Percentiles rank a stretch among this genome's conserved stretches.
phyloP scores from a whole-genome alignment of 306 rosid species.

The Prunus mira region DNA sequence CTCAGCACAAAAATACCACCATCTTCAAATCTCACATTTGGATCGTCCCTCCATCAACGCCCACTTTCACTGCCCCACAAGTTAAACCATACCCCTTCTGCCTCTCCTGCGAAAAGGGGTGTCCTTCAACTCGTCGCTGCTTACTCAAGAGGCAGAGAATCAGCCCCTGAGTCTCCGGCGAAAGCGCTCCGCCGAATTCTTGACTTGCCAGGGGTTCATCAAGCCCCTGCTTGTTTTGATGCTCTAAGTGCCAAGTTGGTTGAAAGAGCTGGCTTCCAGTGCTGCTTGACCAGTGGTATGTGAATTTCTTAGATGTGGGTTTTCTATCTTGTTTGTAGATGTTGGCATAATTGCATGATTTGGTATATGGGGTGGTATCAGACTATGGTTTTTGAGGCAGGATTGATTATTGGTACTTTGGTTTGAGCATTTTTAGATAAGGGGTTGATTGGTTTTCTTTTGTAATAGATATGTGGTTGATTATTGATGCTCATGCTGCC shows the following conservation, averaged over 20 bases:
- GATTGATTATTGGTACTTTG: neutral
- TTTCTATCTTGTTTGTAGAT: neutral
- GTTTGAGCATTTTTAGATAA: neutral
- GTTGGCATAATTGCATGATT: neutral
- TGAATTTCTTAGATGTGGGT: neutral
- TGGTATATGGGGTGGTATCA: neutral
- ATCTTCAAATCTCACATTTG: slow-evolving; percentile 8
- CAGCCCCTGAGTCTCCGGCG: slow-evolving; percentile 26
- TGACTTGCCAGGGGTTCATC: slow-evolving; percentile 63
- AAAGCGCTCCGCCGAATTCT: slow-evolving; percentile 60
- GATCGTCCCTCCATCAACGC: neutral
- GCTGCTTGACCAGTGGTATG: slow-evolving; percentile 79
- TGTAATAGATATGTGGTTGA: too few relatives aligned
- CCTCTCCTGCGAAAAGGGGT: neutral
- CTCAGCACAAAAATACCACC: neutral
- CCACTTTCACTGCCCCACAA: slow-evolving; percentile 12
- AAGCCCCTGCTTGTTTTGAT: slow-evolving; percentile 84
- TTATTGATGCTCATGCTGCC: too few relatives aligned
- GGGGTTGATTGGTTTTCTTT: neutral
- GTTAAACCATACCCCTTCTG: neutral
- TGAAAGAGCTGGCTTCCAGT: slow-evolving; percentile 62
- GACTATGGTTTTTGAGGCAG: neutral
- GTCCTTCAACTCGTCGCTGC: slow-evolving; percentile 15
- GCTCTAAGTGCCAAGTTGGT: slow-evolving; percentile 84
- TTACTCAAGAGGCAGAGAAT: slow-evolving; percentile 26